Conservation (phyloP, 1,284 basidiomycete genomes). For the Microbotryum scabiosae region DNA sequence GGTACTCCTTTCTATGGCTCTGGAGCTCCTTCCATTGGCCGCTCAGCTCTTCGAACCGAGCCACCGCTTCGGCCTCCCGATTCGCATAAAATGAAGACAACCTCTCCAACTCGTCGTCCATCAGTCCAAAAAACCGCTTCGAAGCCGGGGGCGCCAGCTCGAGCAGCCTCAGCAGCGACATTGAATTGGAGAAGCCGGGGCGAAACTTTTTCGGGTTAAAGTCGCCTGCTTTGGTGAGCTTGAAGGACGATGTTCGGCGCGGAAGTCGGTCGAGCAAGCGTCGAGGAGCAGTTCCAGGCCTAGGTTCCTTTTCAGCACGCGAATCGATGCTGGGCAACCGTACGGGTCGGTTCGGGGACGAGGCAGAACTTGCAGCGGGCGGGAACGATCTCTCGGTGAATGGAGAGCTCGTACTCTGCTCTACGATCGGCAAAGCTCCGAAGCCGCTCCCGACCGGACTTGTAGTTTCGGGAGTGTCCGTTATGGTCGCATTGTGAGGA, state of each 20-base stretch:
- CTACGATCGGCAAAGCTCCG: neutral
- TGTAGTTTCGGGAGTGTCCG: neutral
- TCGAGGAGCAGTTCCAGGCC: neutral
- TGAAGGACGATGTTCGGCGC: neutral
- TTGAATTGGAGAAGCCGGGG: neutral
- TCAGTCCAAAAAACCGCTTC: conserved; percentile 14
- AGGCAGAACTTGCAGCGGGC: neutral
- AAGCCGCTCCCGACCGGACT: neutral
- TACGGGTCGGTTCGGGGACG: neutral
- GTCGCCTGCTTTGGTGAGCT: conserved; percentile 1
- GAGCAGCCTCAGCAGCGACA: conserved; percentile 13
- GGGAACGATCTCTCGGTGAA: neutral
- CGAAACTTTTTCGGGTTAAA: conserved; percentile 18
- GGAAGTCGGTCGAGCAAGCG: neutral
- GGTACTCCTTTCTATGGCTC: conserved; percentile 26
- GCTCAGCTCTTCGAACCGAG: conserved; percentile 19
- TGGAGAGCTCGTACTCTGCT: neutral
- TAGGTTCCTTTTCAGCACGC: neutral
- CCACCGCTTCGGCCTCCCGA: conserved; percentile 17
- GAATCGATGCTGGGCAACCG: neutral
- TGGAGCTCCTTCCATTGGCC: conserved; percentile 27
- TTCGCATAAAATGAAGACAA: conserved; percentile 20
- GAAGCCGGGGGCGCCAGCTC: conserved; percentile 2
- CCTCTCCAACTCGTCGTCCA: conserved; percentile 23
- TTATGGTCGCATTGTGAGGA: neutral